Conservation (phyloP, 2,329 filamentous ascomycete genomes). For the Ceratocystis eucalypticola region DNA sequence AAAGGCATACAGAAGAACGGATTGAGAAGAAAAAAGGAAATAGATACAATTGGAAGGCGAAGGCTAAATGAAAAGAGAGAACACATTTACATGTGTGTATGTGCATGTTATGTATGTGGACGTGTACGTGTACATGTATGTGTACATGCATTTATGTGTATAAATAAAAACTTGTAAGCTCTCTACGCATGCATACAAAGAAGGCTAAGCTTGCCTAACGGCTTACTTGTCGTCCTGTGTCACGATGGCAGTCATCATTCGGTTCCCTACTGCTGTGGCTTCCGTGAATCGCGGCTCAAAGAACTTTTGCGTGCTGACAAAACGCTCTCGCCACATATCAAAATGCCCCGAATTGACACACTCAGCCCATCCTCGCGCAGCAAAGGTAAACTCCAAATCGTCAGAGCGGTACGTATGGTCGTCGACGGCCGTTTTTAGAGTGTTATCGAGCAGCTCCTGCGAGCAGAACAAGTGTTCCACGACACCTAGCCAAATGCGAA, state of each 20-base stretch:
- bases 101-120: too few species aligned
- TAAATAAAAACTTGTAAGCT: not conserved
- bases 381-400: slow-evolving; percentile 95
- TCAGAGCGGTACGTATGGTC: slow-evolving; percentile 90
- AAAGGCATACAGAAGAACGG: not conserved
- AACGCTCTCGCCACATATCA: slow-evolving; percentile 81
- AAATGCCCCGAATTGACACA: slow-evolving; percentile 86
- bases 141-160: not conserved
- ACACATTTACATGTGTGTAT: too few species aligned
- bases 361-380: slow-evolving; percentile 88
- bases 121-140: not conserved
- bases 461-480: slow-evolving; percentile 91
- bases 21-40: not conserved
- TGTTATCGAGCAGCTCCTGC: slow-evolving; percentile 64
- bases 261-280: slow-evolving; percentile 76
- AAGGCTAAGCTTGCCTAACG: too few species aligned
- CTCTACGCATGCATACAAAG: too few species aligned
- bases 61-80: too few species aligned
- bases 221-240: slow-evolving; percentile 34
- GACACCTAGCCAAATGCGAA: slow-evolving; percentile 93
- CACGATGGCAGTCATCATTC: slow-evolving; percentile 93
- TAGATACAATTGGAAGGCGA: too few species aligned
- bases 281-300: slow-evolving; percentile 84
- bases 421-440: slow-evolving; percentile 70
- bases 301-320: slow-evolving; percentile 78